Evolutionary conservation across 345 rosid genomes (phyloP).

Genomic region (Anacardium occidentale): DNA sequence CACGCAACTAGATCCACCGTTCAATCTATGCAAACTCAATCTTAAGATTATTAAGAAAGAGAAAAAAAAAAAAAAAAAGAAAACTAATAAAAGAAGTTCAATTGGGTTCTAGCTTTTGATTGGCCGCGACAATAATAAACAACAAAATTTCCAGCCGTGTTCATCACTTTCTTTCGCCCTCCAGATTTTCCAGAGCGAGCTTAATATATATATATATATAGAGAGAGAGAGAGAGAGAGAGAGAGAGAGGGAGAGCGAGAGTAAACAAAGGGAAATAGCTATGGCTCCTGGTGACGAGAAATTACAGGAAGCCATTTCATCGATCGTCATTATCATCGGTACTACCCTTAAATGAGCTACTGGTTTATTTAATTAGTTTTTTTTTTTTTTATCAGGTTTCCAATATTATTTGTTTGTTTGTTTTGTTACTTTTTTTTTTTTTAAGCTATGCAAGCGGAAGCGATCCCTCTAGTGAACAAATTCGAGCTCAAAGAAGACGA

Average conservation of each 20-base stretch:
- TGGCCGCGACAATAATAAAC: neutral
- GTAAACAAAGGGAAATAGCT: conserved; percentile 8
- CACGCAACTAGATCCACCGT: neutral
- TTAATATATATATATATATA: no score
- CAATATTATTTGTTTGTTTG: neutral
- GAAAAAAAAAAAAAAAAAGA: no score
- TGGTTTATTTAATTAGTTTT: neutral
- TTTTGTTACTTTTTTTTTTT: neutral
- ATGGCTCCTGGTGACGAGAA: conserved; percentile 64
- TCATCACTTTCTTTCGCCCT: neutral
- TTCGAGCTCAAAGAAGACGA: conserved; percentile 55
- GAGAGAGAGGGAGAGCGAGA: neutral
- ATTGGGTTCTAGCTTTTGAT: neutral
- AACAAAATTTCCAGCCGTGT: neutral
- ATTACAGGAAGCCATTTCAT: conserved; percentile 52
- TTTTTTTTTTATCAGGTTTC: neutral
- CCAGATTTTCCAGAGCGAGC: neutral
- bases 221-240: no score
- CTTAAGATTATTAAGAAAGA: no score
- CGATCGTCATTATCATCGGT: conserved; percentile 81
- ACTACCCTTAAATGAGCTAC: neutral
- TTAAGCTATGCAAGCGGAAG: conserved; percentile 90
- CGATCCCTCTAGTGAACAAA: conserved; percentile 69
- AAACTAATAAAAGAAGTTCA: neutral
- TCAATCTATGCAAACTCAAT: no score